These are phyloP conservation scores for Bathelium albidoporum DNA, from an alignment of 495 filamentous ascomycete genomes.

Conservation along the genomic window DNA sequence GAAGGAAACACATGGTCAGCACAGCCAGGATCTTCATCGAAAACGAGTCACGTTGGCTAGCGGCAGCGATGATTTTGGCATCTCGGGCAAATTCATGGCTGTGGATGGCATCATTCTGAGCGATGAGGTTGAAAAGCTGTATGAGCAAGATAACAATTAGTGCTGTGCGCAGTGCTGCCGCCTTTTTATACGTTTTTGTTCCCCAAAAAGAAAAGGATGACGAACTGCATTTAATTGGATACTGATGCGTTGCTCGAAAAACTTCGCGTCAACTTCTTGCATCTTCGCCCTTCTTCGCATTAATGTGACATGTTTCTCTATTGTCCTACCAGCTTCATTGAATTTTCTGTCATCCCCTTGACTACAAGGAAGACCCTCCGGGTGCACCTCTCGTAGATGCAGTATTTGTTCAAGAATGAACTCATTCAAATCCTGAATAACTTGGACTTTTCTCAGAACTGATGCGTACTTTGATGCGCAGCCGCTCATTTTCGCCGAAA, in stretches of 20 bases:
- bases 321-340: neutral
- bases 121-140: neutral
- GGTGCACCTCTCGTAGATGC: neutral
- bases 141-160: neutral
- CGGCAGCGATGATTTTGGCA: neutral
- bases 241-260: neutral
- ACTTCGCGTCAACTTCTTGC: neutral
- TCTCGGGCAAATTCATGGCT: neutral
- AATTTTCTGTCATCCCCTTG: neutral
- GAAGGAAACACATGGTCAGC: constrained; percentile 19
- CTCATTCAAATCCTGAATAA: neutral
- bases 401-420: neutral
- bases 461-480: neutral
- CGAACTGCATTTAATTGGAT: neutral
- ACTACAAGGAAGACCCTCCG: neutral
- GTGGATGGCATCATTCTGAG: neutral
- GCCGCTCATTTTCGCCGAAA: neutral
- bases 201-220: neutral
- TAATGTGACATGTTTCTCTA: neutral
- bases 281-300: neutral
- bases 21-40: constrained; percentile 19
- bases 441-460: neutral
- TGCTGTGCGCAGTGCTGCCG: neutral
- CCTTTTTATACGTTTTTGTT: neutral
- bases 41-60: neutral